Evolutionary conservation across 2,329 filamentous ascomycete genomes (phyloP), one percentile per base, ranked within the genome.

Genomic region (Cladorrhinum sp.): DNA sequence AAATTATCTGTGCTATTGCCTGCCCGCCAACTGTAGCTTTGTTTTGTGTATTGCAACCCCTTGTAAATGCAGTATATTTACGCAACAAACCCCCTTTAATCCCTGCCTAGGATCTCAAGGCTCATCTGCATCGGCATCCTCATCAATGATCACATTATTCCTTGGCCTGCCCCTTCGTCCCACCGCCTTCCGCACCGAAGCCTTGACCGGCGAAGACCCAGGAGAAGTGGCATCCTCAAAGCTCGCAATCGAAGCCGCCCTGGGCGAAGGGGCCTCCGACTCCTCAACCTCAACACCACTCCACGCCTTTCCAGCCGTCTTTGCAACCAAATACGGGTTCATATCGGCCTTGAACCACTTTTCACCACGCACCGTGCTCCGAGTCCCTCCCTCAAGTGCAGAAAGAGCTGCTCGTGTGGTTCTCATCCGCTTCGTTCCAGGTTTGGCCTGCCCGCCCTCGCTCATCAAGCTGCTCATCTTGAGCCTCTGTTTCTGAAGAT

Each of bases 381-480:
- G 82, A 52, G 79, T 78, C 0, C 88, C 86, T 24, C 88, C 88
- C 70, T 91, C 89, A 1, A 90, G 75, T 1, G 89, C 89, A 32
- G 87, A 87, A 51, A 88, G 78, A 59, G 87, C 87, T 12, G 89
- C 83, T 51, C 89, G 76, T 0, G 89, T 92, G 1, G 81, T 91
- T n/a, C 89, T 75, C 65, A 81, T 76, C 18, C 83, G 76, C 70
- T 68, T 89, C 18, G 52, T 45, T 24, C 65, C 50, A 13, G 55
- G n/a, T 3, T 24, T 16, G 20, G 48, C 54, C 38, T 65, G 68
- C n/a, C 78, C 79, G 20, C 79, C 80, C 54, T 83, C 79, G 51
- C 80, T 82, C 7, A 87, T 70, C 8, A 89, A 70, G 32, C 78
- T 81, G 60, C 82, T 82, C 7, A 87, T 69, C 16, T 81, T 79